Evolutionary conservation across 805 yeast species (phyloP).

Genomic region (Scheffersomyces coipomensis): DNA sequence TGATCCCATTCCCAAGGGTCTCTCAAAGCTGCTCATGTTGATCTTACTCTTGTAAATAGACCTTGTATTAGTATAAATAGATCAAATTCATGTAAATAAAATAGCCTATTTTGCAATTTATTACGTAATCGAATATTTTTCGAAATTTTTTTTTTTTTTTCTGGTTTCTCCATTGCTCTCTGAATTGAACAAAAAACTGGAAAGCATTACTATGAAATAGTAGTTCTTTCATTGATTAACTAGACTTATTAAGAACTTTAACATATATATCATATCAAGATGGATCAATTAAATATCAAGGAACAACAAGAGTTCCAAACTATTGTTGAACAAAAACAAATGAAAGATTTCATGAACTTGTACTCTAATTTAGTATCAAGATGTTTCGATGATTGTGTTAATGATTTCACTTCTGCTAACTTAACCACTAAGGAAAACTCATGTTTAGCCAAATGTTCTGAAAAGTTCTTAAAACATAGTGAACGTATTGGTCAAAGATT

Average conservation of each 20-base stretch:
- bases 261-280: conserved; percentile 28
- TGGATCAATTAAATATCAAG: conserved; percentile 93
- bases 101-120: background rate
- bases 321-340: conserved; percentile 94
- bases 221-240: too few relatives aligned
- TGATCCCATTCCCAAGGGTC: conserved; percentile 82
- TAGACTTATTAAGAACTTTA: too few relatives aligned
- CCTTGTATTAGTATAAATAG: background rate
- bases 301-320: conserved; percentile 97
- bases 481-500: conserved; percentile 98
- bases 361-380: conserved; percentile 94
- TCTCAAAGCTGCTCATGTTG: conserved; percentile 40
- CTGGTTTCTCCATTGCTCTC: background rate
- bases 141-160: background rate
- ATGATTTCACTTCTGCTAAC: conserved; percentile 92
- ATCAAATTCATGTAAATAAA: background rate
- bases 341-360: conserved; percentile 97
- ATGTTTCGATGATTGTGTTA: conserved; percentile 97
- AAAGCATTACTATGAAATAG: too few relatives aligned
- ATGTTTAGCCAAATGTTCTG: conserved; percentile 91
- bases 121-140: background rate
- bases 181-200: background rate
- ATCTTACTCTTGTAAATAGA: conserved; percentile 12
- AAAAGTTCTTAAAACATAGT: conserved; percentile 95
- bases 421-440: conserved; percentile 80